A percentile compares a stretch with the other conserved stretches of the same genome.
phyloP scores from a whole-genome alignment of 1,284 basidiomycete species.

The Ustilago xerochloae region DNA sequence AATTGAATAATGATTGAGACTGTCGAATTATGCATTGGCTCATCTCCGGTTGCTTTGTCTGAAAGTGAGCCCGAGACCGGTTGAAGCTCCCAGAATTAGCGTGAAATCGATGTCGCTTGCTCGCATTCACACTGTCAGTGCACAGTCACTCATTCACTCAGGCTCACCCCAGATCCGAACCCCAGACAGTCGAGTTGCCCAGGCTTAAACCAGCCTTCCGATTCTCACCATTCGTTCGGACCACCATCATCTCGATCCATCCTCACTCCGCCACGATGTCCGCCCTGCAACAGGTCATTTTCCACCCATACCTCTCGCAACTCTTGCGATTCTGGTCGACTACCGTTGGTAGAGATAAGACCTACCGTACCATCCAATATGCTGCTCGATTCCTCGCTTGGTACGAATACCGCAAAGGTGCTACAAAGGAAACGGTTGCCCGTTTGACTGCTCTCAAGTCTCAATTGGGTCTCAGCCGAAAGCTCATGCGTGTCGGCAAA shows the following conservation, averaged over 20 bases:
- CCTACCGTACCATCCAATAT: constrained; percentile 91
- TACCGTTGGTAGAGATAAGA: constrained; percentile 72
- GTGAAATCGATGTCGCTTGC: background rate
- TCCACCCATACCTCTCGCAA: constrained; percentile 66
- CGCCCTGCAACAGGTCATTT: constrained; percentile 65
- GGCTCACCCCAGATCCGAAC: background rate
- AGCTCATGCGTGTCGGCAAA: constrained; percentile 88
- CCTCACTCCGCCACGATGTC: constrained; percentile 51
- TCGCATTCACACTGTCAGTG: background rate
- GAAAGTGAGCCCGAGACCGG: no score
- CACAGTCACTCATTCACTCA: background rate
- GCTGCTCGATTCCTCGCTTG: constrained; percentile 89
- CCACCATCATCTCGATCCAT: constrained; percentile 2
- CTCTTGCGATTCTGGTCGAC: constrained; percentile 67
- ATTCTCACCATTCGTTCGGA: background rate
- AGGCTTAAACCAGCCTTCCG: background rate
- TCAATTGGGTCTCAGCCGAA: constrained; percentile 69
- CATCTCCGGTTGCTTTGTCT: no score
- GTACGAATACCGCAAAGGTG: constrained; percentile 71
- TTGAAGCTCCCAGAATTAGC: no score
- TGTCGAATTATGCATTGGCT: no score
- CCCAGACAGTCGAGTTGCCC: no score
- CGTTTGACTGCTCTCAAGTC: constrained; percentile 69
- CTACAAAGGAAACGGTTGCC: constrained; percentile 69
- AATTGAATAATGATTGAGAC: no score